Evolutionary conservation across 805 yeast genomes (phyloP).

Genomic region (Tetrapisispora namnaoensis): DNA sequence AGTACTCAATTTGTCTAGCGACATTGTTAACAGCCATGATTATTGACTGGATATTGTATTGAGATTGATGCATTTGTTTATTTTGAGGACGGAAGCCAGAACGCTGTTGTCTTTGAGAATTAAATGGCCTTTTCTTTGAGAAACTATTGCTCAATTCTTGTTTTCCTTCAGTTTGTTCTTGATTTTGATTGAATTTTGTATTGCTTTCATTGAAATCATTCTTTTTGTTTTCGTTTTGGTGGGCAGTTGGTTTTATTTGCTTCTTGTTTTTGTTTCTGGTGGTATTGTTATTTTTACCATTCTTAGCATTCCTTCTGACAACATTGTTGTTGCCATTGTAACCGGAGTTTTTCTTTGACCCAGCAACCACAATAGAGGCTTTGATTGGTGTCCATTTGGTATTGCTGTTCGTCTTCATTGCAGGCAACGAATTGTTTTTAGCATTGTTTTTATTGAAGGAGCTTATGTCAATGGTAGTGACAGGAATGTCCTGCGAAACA

Average conservation of each 20-base stretch:
- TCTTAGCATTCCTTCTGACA: slow-evolving; percentile 7
- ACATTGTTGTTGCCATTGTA: slow-evolving; percentile 9
- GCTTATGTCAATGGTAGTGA: slow-evolving; percentile 15
- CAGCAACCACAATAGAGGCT: slow-evolving; percentile 40
- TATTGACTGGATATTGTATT: slow-evolving; percentile 16
- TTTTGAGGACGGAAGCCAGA: slow-evolving; percentile 5
- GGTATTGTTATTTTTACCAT: slow-evolving; percentile 5
- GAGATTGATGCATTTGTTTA: slow-evolving; percentile 17
- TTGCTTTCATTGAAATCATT: slow-evolving; percentile 2
- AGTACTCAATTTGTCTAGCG: slow-evolving; percentile 70
- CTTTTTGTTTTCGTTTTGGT: slow-evolving; percentile 2
- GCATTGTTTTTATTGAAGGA: slow-evolving; percentile 12
- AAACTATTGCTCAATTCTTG: slow-evolving; percentile 5
- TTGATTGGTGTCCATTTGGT: slow-evolving; percentile 63
- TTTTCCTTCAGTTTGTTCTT: slow-evolving; percentile 5
- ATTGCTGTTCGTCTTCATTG: slow-evolving; percentile 13
- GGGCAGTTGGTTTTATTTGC: background rate
- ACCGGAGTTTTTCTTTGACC: slow-evolving; percentile 12
- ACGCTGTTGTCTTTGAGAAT: slow-evolving; percentile 9
- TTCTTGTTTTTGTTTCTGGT: slow-evolving; percentile 6
- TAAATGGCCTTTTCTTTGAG: slow-evolving; percentile 19
- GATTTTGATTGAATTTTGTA: slow-evolving; percentile 1
- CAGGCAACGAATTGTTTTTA: slow-evolving; percentile 1
- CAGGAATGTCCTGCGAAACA: slow-evolving; percentile 17
- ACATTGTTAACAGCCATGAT: slow-evolving; percentile 25